phyloP scores from a whole-genome alignment of 1,284 basidiomycete species.

The Microbotryomycetes sp. region DNA sequence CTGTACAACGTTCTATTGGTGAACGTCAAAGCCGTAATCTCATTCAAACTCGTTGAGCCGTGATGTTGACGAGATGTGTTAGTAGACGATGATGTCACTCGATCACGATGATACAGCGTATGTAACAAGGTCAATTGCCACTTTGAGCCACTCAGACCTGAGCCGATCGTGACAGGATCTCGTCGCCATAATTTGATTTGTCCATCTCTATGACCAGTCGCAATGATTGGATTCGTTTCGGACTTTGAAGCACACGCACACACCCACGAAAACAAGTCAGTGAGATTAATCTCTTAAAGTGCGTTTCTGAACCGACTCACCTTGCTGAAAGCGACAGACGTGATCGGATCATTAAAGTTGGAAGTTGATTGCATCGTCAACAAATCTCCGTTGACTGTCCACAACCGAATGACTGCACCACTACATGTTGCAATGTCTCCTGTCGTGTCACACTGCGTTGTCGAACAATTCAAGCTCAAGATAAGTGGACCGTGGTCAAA shows the following conservation, averaged over 20 bases:
- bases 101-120: constrained; percentile 8
- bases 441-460: constrained; percentile 45
- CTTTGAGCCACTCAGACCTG: not conserved
- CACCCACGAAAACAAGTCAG: not conserved
- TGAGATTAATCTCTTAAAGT: not conserved
- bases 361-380: constrained; percentile 4
- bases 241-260: not conserved
- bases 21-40: constrained; percentile 9
- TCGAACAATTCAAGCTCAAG: constrained; percentile 9
- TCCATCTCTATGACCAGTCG: constrained; percentile 8
- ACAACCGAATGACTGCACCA: constrained; percentile 57
- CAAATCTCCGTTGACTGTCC: constrained; percentile 64
- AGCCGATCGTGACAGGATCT: not conserved
- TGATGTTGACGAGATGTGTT: not conserved
- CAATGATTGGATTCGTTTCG: constrained; percentile 11
- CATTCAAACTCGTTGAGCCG: not conserved
- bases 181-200: constrained; percentile 9
- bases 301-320: not conserved
- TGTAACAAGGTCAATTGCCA: constrained; percentile 5
- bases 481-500: constrained; percentile 2
- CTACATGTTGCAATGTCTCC: constrained; percentile 79
- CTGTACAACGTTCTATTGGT: constrained; percentile 8
- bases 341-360: constrained; percentile 4
- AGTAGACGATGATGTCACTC: not conserved
- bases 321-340: constrained; percentile 8